Base-by-base conservation (phyloP, 1,284 basidiomycete genomes). In the Trametes hirsuta region DNA sequence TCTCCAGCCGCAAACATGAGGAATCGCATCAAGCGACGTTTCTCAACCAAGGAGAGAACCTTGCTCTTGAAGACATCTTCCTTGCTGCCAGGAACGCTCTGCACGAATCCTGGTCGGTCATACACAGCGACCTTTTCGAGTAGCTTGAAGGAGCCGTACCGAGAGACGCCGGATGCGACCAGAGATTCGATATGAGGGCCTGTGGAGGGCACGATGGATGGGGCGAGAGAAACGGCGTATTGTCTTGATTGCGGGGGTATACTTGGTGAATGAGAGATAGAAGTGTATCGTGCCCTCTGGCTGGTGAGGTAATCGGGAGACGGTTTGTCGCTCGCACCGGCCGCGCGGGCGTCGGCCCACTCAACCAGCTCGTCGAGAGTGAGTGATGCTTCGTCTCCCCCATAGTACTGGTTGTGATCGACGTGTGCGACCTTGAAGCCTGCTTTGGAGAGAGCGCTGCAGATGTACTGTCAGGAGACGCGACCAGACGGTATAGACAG, bases 61-160 rank as follows among this genome's bases (percentile, higher is more conserved):
- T 88, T 88, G 75, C 87, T 89, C 76, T 92, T 95, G 83, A 99
- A 98, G 22, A 99, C 85, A 62, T 95, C 93, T 74, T 97, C 95
- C 73, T 98, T 98, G 76, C 87, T 93, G 30, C 89, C 87, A 0
- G 97, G 97, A 0, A 98, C 96, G 47, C 77, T 81, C 66, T 83
- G 84, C 40, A 90, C 77, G 6, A 75, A 77, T 12, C 76, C 71
- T 2, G 75, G 69, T 12, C 62, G 62, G 50, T 83, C 75, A 67
- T 85, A 90, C 18, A 95, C 77, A 10, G 80, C 84, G 10, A 94
- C 81, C 8, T 83, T 82, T 55, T 95, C 93, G n/a, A 98, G 79
- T 1, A 98, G 81, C 51, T 91, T 87, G 74, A 97, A 98, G 3
- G 89, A 90, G 35, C 94, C 92, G 70, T 99, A 98, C 55, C 90